Percentiles rank a stretch among this genome's conserved stretches.
Evolutionary conservation across 148 eudicot species (phyloP).

Genomic region (Rhododendron williamsianum): DNA sequence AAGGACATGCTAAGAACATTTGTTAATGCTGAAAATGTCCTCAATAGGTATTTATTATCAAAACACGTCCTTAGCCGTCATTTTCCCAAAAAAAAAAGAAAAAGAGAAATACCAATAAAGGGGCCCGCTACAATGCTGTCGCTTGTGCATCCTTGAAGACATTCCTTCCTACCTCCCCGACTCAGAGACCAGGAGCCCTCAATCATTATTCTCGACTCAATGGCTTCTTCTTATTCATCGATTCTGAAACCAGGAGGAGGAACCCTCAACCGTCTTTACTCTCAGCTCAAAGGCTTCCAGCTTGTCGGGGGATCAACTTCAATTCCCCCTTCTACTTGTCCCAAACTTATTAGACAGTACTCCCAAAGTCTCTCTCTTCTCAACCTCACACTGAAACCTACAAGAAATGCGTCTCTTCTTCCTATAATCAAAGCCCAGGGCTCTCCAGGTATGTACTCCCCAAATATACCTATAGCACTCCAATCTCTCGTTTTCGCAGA

Average conservation of each 20-base stretch:
- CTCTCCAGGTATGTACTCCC: constrained; percentile 23
- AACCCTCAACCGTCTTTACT: constrained; percentile 9
- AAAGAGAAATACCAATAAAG: too few species aligned
- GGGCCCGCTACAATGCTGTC: background rate
- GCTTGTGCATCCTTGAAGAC: background rate
- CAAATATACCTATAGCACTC: background rate
- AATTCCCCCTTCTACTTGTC: background rate
- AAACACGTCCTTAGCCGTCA: too few species aligned
- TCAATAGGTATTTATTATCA: too few species aligned
- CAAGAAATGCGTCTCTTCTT: constrained; percentile 16
- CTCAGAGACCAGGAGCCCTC: background rate
- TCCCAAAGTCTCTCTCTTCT: constrained; percentile 15
- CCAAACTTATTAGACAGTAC: constrained; percentile 16
- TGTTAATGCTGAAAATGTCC: too few species aligned
- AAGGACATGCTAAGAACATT: too few species aligned
- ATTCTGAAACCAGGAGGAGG: constrained; percentile 17
- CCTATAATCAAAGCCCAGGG: constrained; percentile 47
- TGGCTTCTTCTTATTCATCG: constrained; percentile 2
- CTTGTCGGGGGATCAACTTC: background rate
- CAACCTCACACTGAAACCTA: constrained; percentile 17
- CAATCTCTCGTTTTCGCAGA: background rate
- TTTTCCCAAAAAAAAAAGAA: background rate
- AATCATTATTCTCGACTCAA: background rate
- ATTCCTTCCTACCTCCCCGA: background rate
- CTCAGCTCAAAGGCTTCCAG: constrained; percentile 11